phyloP scores from a whole-genome alignment of 495 filamentous ascomycete genomes.

The Penicillium chermesinum region DNA sequence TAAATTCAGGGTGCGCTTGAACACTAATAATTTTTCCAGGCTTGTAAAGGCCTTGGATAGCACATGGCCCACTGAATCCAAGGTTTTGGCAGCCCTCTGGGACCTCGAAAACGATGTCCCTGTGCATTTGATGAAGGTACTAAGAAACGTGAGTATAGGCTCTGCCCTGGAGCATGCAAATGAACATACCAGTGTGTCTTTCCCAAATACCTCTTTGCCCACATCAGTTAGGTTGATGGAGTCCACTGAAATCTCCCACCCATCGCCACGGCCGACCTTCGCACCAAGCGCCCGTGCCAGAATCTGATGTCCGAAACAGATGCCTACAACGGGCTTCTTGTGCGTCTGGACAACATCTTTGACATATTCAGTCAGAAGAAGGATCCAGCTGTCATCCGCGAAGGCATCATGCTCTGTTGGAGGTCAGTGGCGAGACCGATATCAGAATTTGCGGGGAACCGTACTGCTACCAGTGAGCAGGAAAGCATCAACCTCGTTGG shows the following conservation, averaged over 20 bases:
- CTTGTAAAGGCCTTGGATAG: constrained; percentile 70
- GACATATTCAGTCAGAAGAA: constrained; percentile 60
- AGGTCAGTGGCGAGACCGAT: background rate
- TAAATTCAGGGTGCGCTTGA: constrained; percentile 90
- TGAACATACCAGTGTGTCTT: constrained; percentile 56
- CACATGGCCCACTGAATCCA: constrained; percentile 57
- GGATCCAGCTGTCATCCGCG: constrained; percentile 66
- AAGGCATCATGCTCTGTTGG: constrained; percentile 49
- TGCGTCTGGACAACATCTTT: constrained; percentile 45
- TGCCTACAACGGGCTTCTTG: constrained; percentile 64
- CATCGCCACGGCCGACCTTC: constrained; percentile 54
- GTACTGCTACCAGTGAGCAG: constrained; percentile 67
- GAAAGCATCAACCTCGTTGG: constrained; percentile 67
- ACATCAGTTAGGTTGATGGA: constrained; percentile 57
- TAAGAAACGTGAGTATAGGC: constrained; percentile 22
- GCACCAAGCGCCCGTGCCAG: constrained; percentile 69
- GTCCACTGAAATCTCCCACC: constrained; percentile 76
- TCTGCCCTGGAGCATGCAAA: background rate
- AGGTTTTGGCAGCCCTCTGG: constrained; percentile 60
- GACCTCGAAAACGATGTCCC: constrained; percentile 62
- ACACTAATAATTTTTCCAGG: constrained; percentile 60
- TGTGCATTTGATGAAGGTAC: constrained; percentile 83
- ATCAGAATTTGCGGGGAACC: background rate
- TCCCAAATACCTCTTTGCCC: constrained; percentile 65
- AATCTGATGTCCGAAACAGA: constrained; percentile 94